phyloP scores from a whole-genome alignment of 345 rosid genomes.

The Dipteronia dyeriana region DNA sequence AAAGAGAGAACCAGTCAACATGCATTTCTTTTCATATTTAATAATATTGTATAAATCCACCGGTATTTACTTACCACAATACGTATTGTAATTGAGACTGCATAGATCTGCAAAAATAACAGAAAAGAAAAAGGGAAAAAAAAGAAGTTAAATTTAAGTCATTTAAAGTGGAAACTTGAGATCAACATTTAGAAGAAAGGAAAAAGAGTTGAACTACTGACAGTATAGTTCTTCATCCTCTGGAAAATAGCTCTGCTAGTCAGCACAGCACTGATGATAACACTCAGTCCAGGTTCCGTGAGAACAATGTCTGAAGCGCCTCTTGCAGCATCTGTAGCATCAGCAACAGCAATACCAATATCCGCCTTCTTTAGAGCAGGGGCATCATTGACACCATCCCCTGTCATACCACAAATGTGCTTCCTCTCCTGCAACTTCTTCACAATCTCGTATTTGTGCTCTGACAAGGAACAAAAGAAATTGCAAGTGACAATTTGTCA shows the following conservation, averaged over 20 bases:
- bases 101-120: constrained; percentile 60
- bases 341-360: constrained; percentile 93
- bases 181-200: not conserved
- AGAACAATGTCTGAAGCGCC: constrained; percentile 76
- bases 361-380: constrained; percentile 96
- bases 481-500: not conserved
- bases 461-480: constrained; percentile 30
- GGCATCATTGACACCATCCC: constrained; percentile 97
- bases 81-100: constrained; percentile 96
- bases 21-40: not conserved
- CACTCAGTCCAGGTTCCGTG: constrained; percentile 88
- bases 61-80: constrained; percentile 58
- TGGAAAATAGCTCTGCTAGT: constrained; percentile 92
- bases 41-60: constrained; percentile 11
- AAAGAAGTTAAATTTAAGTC: not conserved
- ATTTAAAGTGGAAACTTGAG: not conserved
- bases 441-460: constrained; percentile 95
- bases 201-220: constrained; percentile 31
- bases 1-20: not conserved
- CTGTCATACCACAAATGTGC: constrained; percentile 94
- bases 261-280: constrained; percentile 86
- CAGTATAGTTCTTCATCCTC: constrained; percentile 96
- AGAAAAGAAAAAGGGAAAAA: not conserved
- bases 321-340: constrained; percentile 91
- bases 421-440: constrained; percentile 84